Conservation (phyloP, 129 eudicot species). For the Rutidosis leptorrhynchoides region DNA sequence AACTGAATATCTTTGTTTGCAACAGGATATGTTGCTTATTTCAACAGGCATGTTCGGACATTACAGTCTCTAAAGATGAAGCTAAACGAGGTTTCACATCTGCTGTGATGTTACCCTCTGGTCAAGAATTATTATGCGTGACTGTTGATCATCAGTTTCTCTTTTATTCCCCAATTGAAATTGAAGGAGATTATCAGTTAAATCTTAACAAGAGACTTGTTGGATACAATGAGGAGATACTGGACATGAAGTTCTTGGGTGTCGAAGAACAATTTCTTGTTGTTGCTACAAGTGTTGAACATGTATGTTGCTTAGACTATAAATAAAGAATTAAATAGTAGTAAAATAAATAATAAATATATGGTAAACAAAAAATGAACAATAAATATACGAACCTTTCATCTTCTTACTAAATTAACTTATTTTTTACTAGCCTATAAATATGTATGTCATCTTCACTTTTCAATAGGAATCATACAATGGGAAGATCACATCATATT, state of each 20-base stretch:
- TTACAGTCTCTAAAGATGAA: conserved; percentile 50
- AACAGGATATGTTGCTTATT: conserved; percentile 60
- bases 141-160: conserved; percentile 95
- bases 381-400: neutral
- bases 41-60: conserved; percentile 83
- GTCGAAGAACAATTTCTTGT: conserved; percentile 87
- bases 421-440: too few species aligned
- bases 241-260: conserved; percentile 89
- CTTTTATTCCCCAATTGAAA: conserved; percentile 47
- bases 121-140: conserved; percentile 75
- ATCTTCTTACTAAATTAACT: too few species aligned
- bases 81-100: conserved; percentile 82
- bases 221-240: conserved; percentile 90
- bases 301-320: conserved; percentile 34
- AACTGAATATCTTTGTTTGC: neutral
- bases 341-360: too few species aligned
- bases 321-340: conserved; percentile 1
- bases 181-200: conserved; percentile 46
- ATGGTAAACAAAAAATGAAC: too few species aligned
- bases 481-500: too few species aligned
- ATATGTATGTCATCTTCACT: too few species aligned
- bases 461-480: too few species aligned
- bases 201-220: conserved; percentile 63
- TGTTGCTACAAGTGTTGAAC: conserved; percentile 95
- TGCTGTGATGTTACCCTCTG: conserved; percentile 74